Base-by-base conservation (phyloP, 352 stramenopile species). In the Phytophthora capsici region DNA sequence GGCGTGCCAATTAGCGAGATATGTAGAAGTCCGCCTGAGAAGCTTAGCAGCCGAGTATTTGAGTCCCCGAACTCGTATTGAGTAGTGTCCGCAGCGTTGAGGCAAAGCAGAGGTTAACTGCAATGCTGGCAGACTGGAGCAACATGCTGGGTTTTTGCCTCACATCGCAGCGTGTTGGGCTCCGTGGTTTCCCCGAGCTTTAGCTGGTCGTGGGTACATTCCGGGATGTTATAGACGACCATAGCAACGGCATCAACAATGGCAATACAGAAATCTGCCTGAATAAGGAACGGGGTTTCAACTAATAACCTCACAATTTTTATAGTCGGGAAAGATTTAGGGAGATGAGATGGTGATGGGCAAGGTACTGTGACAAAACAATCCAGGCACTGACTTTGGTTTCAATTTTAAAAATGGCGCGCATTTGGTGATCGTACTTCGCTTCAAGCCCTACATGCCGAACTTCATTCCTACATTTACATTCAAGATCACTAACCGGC, bases 151-250 rank as follows among this genome's bases (percentile, higher is more conserved):
- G 22, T 34, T 46, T 37, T 16, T 16, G 26, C 20, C 58, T 91
- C 53, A 58, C 82, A 91, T 43, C 57, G 46, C 23, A 66, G 38
- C 34, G 85, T 89, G 62, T 70, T 79, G 51, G 69, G 32, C 55
- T 88, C 83, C 19, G 55, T 90, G 26, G 66, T 85, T 53, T 67
- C 46, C 25, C 73, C 71, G 12, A 67, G 57, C 25, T 79, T 65
- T 47, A 85, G 69, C 50, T 86, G 52, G 14, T 58, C 48, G 59
- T 64, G 50, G 19, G 63, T 58, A 59, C 81, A 90, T 30, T 71
- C 57, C 26, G 66, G 77, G 51, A 84, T 73, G 12, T 66, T 55
- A 40, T 65, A 59, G 26, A 75, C 58, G 37, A 55, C 38, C 36
- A 62, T 20, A 3, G 25, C 46, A 40, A 25, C n/a, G 14, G 43